These are phyloP conservation scores for Raffaelea arxii DNA, from an alignment of 2,329 filamentous ascomycete species.

Conservation along the genomic window DNA sequence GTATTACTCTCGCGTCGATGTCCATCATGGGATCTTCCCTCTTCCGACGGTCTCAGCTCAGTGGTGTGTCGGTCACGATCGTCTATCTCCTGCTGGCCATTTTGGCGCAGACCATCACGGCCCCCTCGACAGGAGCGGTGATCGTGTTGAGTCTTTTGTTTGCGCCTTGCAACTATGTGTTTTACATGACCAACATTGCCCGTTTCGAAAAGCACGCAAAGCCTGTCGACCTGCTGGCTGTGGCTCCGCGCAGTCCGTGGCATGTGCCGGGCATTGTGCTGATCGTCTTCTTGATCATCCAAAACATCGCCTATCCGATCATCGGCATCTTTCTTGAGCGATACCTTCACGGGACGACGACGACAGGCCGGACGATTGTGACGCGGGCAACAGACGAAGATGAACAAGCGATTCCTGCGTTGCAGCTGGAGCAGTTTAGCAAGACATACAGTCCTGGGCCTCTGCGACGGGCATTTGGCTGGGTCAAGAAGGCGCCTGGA, in stretches of 20 bases:
- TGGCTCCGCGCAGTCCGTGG: constrained; percentile 58
- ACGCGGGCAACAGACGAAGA: constrained; percentile 19
- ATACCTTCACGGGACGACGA: constrained; percentile 64
- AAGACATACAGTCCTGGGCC: constrained; percentile 66
- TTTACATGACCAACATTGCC: constrained; percentile 66
- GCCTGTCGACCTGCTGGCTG: constrained; percentile 50
- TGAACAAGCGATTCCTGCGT: constrained; percentile 35
- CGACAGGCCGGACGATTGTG: constrained; percentile 45
- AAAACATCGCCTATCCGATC: constrained; percentile 69
- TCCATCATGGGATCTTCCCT: constrained; percentile 74
- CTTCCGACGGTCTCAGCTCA: constrained; percentile 81
- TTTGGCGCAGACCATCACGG: constrained; percentile 64
- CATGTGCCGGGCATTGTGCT: constrained; percentile 62
- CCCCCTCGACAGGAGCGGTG: constrained; percentile 53
- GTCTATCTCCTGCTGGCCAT: constrained; percentile 67
- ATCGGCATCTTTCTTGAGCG: constrained; percentile 68
- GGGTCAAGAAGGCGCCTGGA: constrained; percentile 39
- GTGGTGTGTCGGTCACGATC: constrained; percentile 70
- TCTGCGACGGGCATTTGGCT: constrained; percentile 43
- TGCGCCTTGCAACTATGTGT: constrained; percentile 79
- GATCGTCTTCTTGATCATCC: constrained; percentile 67
- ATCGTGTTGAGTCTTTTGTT: constrained; percentile 67
- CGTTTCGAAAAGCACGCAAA: constrained; percentile 59
- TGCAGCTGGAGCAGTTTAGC: constrained; percentile 62
- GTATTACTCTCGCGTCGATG: constrained; percentile 68